These are phyloP conservation scores for Dendrothele bispora DNA, from an alignment of 768 basidiomycete species.

Conservation along the genomic window DNA sequence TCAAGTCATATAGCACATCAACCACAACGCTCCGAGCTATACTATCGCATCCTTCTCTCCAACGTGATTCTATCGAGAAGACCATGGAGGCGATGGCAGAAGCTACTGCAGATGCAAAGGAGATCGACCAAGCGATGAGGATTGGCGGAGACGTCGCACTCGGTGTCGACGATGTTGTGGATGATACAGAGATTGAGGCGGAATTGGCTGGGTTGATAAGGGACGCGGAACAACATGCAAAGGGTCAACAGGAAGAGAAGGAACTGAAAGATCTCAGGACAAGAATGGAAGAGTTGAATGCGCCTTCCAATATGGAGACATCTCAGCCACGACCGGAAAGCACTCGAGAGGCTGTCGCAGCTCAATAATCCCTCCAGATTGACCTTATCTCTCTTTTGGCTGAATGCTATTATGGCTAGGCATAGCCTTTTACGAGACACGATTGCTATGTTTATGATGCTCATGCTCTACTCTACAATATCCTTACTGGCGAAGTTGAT, in stretches of 20 bases:
- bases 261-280: too few relatives aligned
- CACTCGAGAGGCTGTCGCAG: too few relatives aligned
- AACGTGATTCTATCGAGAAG: constrained; percentile 74
- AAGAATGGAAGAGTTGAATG: too few relatives aligned
- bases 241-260: not conserved
- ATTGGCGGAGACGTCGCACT: constrained; percentile 40
- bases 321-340: too few relatives aligned
- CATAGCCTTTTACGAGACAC: too few relatives aligned
- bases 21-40: constrained; percentile 74
- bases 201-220: not conserved
- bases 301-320: too few relatives aligned
- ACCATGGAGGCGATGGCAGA: constrained; percentile 89
- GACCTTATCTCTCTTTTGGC: too few relatives aligned
- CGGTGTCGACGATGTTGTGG: not conserved
- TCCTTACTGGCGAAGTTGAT: too few relatives aligned
- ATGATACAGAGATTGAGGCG: constrained; percentile 1
- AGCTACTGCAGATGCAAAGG: constrained; percentile 77
- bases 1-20: constrained; percentile 84
- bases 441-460: too few relatives aligned
- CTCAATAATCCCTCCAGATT: too few relatives aligned
- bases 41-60: constrained; percentile 77
- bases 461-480: too few relatives aligned
- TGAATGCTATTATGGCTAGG: too few relatives aligned
- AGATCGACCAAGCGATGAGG: constrained; percentile 78
- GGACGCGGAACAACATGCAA: constrained; percentile 1